Base-by-base conservation (phyloP, 2,329 filamentous ascomycete species). In the Aplosporella prunicola region DNA sequence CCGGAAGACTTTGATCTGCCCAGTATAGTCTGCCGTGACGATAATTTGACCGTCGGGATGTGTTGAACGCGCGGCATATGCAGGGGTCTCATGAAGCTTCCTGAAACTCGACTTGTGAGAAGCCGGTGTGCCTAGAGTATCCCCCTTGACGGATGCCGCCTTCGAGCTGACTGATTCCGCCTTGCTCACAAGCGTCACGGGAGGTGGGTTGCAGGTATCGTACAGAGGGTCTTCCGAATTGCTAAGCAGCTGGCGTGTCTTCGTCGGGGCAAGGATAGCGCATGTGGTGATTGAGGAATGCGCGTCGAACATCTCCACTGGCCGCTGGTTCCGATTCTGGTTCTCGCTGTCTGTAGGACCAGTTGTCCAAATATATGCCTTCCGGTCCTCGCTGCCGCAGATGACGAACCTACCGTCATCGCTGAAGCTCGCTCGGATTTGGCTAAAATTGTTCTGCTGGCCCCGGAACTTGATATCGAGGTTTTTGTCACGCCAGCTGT, bases 151-250 rank as follows among this genome's bases (percentile, higher is more conserved):
- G 2, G 64, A 68, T 1, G 61, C 59, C 11, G 63, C 62, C 44
- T 63, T 66, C 1, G 69, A 71, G 5, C 60, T 55, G 34, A 61
- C 55, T 11, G 71, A 72, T 50, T 91, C 84, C 14, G 80, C 76
- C 17, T 79, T 72, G 46, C 81, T 87, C 43, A 88, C 69, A 13
- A 96, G 68, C 5, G 78, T 88, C 11, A 96, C 78, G 0, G 89
- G 87, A 0, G 89, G 91, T 5, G 91, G 91, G 49, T 96, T 96
- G 67, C 91, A 96, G 1, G 96, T 70, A 50, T 95, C 88, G 57
- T 87, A 98, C n/a, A 98, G 75, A 2, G 91, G 88, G 55, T 98
- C 88, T 39, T 85, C 83, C 0, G 87, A 93, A 10, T 75, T 72
- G 34, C 82, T 79, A 1, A 98, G 71, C 2, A 91, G 67, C 51